Conservation (phyloP, 108 stramenopile genomes). For the Cyclotella kingstonii region DNA sequence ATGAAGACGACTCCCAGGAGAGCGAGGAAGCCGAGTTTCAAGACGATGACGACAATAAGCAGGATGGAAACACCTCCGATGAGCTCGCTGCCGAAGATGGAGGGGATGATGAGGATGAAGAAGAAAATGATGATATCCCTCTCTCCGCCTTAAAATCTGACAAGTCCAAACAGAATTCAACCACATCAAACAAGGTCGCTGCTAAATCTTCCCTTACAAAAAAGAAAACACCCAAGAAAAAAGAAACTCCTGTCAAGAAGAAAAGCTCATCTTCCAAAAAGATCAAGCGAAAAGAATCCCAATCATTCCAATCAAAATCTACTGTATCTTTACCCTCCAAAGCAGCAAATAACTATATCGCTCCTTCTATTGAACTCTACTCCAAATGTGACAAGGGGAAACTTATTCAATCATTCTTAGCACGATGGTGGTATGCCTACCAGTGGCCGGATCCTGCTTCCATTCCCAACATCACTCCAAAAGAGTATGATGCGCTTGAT, state of each 20-base stretch:
- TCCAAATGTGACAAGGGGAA: conserved; percentile 70
- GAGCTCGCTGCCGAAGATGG: conserved; percentile 25
- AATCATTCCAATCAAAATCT: conserved; percentile 21
- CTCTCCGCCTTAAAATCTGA: conserved; percentile 53
- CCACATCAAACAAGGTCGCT: conserved; percentile 4
- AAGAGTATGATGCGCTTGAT: conserved; percentile 84
- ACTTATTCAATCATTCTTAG: conserved; percentile 83
- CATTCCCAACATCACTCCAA: conserved; percentile 58
- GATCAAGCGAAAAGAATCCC: conserved; percentile 1
- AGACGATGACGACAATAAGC: conserved; percentile 15
- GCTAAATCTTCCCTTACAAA: conserved; percentile 3
- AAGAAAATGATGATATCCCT: conserved; percentile 44
- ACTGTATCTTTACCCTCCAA: conserved; percentile 12
- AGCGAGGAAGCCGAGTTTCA: conserved; percentile 27
- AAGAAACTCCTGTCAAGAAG: conserved; percentile 1
- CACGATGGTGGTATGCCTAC: conserved; percentile 97
- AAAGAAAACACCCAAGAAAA: conserved; percentile 7
- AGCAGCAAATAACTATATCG: conserved; percentile 4
- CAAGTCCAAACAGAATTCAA: conserved; percentile 35
- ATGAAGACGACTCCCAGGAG: conserved; percentile 6
- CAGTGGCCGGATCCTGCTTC: conserved; percentile 73
- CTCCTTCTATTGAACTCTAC: conserved; percentile 39
- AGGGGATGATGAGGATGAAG: conserved; percentile 26
- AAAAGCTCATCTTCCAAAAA: conserved; percentile 9
- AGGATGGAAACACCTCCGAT: conserved; percentile 17